A percentile compares a stretch with the other conserved stretches of the same genome.
These are phyloP conservation scores for Stygiomarasmius scandens DNA, from an alignment of 1,284 basidiomycete species.

Conservation along the genomic window DNA sequence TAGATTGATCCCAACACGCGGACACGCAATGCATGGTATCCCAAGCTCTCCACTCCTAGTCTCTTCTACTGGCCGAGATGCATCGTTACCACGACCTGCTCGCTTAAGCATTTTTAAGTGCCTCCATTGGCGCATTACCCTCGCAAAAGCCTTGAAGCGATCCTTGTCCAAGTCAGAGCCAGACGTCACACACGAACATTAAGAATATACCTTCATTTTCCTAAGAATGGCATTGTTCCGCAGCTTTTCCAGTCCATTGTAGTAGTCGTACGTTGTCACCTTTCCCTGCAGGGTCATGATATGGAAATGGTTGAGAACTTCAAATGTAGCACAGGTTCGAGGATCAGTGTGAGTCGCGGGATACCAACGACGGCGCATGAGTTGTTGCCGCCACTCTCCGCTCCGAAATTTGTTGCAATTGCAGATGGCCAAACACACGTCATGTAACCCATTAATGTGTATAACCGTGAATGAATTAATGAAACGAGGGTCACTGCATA, in stretches of 20 bases:
- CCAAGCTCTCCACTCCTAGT: conserved; percentile 21
- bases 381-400: neutral
- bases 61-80: conserved; percentile 6
- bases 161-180: neutral
- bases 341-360: conserved; percentile 4
- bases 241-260: conserved; percentile 7
- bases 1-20: conserved; percentile 19
- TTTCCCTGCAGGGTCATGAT: conserved; percentile 22
- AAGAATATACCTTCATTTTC: conserved; percentile 1
- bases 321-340: neutral
- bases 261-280: conserved; percentile 10
- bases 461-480: conserved; percentile 3
- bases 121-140: conserved; percentile 18
- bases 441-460: neutral
- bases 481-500: neutral
- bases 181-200: neutral
- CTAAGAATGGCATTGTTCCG: conserved; percentile 7
- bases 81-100: conserved; percentile 14
- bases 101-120: conserved; percentile 25
- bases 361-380: neutral
- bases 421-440: neutral
- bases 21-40: conserved; percentile 31
- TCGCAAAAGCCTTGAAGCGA: conserved; percentile 25
- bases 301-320: conserved; percentile 10
- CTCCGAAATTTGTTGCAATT: neutral